Conservation (phyloP, 345 rosid species). For the Eucalyptus erythrocorys region DNA sequence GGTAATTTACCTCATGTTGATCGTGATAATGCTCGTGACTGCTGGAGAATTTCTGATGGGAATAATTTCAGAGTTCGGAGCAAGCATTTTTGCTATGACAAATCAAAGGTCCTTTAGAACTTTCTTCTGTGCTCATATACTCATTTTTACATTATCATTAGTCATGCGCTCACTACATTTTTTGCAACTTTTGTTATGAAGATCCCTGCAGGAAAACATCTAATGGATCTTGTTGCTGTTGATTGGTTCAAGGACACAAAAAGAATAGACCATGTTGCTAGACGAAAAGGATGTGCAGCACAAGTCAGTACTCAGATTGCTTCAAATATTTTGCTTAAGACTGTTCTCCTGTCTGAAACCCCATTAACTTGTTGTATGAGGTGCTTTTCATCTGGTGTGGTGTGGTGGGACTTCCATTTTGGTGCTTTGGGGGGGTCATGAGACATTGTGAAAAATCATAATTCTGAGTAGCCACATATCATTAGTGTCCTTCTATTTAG, state of each 20-base stretch:
- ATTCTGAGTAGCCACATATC: background rate
- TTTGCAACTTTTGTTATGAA: slow-evolving; percentile 13
- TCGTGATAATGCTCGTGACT: slow-evolving; percentile 71
- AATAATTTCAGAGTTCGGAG: slow-evolving; percentile 94
- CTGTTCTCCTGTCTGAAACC: background rate
- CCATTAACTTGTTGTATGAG: background rate
- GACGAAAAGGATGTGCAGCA: slow-evolving; percentile 93
- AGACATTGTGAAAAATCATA: background rate
- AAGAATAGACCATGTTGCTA: slow-evolving; percentile 93
- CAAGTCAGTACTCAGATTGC: slow-evolving; percentile 43
- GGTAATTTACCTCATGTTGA: slow-evolving; percentile 82
- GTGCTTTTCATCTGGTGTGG: background rate
- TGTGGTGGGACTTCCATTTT: background rate
- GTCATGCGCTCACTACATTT: background rate
- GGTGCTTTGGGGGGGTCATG: background rate
- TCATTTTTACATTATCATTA: background rate
- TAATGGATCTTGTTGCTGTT: slow-evolving; percentile 98
- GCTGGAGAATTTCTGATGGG: slow-evolving; percentile 88
- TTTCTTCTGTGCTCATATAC: background rate
- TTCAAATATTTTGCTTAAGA: background rate
- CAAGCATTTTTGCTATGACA: slow-evolving; percentile 76
- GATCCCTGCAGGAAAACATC: slow-evolving; percentile 92
- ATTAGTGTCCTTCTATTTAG: background rate
- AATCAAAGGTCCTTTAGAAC: slow-evolving; percentile 52
- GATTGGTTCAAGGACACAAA: slow-evolving; percentile 98